Conservation (phyloP, 305 asterid genomes). For the Coffea humblotiana region DNA sequence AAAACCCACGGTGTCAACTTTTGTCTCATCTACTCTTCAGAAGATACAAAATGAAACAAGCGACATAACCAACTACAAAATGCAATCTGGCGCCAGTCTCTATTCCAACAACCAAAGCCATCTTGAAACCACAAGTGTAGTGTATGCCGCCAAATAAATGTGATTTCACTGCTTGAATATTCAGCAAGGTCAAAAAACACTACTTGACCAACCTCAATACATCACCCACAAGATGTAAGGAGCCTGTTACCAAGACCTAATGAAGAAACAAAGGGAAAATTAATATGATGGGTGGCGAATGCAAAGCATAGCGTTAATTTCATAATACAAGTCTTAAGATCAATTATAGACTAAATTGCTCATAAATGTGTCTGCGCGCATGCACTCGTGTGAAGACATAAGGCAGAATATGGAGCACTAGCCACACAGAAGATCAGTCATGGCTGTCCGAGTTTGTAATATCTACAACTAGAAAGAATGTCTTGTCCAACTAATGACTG, state of each 20-base stretch:
- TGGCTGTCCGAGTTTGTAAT: background rate
- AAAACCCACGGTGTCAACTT: background rate
- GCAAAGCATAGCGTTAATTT: background rate
- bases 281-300: background rate
- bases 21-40: background rate
- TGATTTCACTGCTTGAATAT: background rate
- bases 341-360: background rate
- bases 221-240: constrained; percentile 85
- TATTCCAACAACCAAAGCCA: background rate
- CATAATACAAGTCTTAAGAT: background rate
- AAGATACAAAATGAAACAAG: background rate
- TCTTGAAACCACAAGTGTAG: background rate
- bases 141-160: background rate
- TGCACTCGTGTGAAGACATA: background rate
- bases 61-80: background rate
- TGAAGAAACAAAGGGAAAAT: constrained; percentile 13
- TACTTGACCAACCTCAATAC: constrained; percentile 73
- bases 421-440: background rate
- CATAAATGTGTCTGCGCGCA: too few species aligned
- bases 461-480: background rate
- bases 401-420: background rate
- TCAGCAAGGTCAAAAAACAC: background rate
- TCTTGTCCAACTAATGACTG: background rate
- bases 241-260: constrained; percentile 90
- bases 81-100: background rate